Evolutionary conservation across 306 rosid species (phyloP).

Genomic region (Cucurbita argyrosperma): DNA sequence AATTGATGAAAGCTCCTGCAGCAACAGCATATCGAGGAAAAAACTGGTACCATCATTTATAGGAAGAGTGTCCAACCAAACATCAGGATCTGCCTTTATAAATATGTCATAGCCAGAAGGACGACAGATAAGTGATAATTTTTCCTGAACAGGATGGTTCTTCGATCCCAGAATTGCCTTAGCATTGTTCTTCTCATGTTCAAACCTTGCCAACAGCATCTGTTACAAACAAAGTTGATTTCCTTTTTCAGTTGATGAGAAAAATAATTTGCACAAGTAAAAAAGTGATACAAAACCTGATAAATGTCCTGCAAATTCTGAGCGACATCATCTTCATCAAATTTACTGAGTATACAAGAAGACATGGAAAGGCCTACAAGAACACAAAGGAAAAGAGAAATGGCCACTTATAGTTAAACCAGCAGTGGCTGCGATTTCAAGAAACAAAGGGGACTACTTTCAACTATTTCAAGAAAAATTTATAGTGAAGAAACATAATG

Average conservation of each 20-base stretch:
- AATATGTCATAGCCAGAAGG: slow-evolving; percentile 26
- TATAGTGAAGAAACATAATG: neutral
- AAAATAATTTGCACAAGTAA: neutral
- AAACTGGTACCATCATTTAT: slow-evolving; percentile 47
- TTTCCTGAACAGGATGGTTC: slow-evolving; percentile 14
- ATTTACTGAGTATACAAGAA: slow-evolving; percentile 27
- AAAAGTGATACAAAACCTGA: slow-evolving; percentile 32
- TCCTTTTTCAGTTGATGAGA: neutral
- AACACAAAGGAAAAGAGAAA: neutral
- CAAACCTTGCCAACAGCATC: slow-evolving; percentile 35
- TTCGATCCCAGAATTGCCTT: slow-evolving; percentile 16
- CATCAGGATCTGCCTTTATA: slow-evolving; percentile 28
- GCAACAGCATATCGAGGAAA: slow-evolving; percentile 52
- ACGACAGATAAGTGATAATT: slow-evolving; percentile 36
- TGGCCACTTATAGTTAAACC: neutral
- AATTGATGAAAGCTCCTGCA: slow-evolving; percentile 41
- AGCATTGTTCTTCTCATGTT: slow-evolving; percentile 28
- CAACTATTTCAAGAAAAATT: neutral
- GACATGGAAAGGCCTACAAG: slow-evolving; percentile 51
- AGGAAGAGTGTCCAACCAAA: slow-evolving; percentile 47
- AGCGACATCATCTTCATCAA: slow-evolving; percentile 24
- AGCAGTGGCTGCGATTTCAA: neutral
- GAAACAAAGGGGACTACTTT: neutral
- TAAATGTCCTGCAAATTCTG: slow-evolving; percentile 35
- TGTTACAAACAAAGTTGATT: slow-evolving; percentile 16